Evolutionary conservation across 352 stramenopile genomes (phyloP), one percentile per base, ranked within the genome.

Genomic region (Phytophthora pseudosyringae): DNA sequence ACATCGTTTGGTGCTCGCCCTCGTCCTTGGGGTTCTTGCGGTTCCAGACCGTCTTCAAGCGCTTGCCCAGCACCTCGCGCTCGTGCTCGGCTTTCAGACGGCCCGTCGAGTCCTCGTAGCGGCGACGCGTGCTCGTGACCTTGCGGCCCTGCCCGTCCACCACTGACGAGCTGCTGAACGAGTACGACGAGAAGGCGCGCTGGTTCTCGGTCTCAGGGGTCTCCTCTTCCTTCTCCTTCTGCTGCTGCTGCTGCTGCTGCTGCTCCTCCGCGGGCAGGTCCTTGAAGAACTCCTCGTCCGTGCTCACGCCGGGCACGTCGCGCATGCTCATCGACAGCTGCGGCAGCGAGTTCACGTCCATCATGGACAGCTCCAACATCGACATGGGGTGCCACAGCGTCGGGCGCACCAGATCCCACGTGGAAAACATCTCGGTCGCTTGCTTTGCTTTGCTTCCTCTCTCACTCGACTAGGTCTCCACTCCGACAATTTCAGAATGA

Each of bases 81-180:
- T 95, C 85, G 58, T 95, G 88, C 40, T 91, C 71, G 2, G 86
- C 88, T 76, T 95, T 95, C 50, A 95, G 58, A 10, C 85, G 83
- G 1, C 86, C 88, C 5, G 64, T 83, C 58, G 87, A 93, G 65
- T 95, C 87, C 47, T 94, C 86, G 61, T 95, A 95, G 66, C 86
- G 87, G 29, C 85, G 87, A 54, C 87, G 85, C 33, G 80, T 88
- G 53, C 85, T 94, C 71, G 68, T 60, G 13, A 94, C 69, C 47
- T 74, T 79, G 16, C 67, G 72, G 7, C 88, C 86, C 11, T 91
- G 62, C 49, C 89, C 80, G 54, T 95, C 88, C 46, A 89, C 58
- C 2, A 93, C 67, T 12, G 84, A 84, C 59, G 85, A 93, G 60
- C 75, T 90, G 46, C 71, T 88, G 65, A 86, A 94, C 54, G 83